A percentile compares a stretch with the other conserved stretches of the same genome.
These are phyloP conservation scores for Kwoniella bestiolae DNA, from an alignment of 768 basidiomycete genomes.

Conservation along the genomic window DNA sequence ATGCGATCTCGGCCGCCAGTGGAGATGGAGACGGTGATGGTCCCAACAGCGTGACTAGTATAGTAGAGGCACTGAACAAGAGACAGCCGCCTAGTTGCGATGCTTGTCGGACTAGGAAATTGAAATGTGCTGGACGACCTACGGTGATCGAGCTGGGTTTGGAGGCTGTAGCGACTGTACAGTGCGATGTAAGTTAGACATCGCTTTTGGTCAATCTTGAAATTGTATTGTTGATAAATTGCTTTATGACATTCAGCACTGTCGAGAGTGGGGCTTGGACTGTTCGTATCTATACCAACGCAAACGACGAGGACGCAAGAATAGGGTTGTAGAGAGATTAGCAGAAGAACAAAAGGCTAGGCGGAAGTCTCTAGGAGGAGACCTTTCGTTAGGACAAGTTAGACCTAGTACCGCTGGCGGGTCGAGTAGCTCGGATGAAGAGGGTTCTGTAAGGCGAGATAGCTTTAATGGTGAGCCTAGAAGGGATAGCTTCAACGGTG, in stretches of 20 bases:
- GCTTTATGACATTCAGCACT: conserved; percentile 25
- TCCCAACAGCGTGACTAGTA: neutral
- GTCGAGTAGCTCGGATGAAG: conserved; percentile 19
- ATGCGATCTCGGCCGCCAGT: neutral
- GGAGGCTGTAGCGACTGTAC: conserved; percentile 26
- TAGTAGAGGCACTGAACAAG: conserved; percentile 20
- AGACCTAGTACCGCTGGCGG: conserved; percentile 2
- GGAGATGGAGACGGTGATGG: neutral
- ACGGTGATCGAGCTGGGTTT: conserved; percentile 26
- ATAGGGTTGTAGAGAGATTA: conserved; percentile 33
- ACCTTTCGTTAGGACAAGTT: neutral
- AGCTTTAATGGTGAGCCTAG: neutral
- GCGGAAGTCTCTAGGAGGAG: conserved; percentile 19
- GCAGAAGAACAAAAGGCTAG: conserved; percentile 32
- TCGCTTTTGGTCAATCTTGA: neutral
- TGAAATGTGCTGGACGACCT: conserved; percentile 40
- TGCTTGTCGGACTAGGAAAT: conserved; percentile 40
- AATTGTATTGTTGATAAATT: neutral
- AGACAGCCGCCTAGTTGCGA: conserved; percentile 39
- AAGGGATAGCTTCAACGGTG: conserved; percentile 1
- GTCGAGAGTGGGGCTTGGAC: conserved; percentile 36
- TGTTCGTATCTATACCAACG: conserved; percentile 40
- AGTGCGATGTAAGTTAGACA: conserved; percentile 28
- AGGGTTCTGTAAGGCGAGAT: conserved; percentile 2
- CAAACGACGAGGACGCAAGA: conserved; percentile 36